These are phyloP conservation scores for Euphorbia pulcherrima DNA, from an alignment of 345 rosid species.

Conservation along the genomic window DNA sequence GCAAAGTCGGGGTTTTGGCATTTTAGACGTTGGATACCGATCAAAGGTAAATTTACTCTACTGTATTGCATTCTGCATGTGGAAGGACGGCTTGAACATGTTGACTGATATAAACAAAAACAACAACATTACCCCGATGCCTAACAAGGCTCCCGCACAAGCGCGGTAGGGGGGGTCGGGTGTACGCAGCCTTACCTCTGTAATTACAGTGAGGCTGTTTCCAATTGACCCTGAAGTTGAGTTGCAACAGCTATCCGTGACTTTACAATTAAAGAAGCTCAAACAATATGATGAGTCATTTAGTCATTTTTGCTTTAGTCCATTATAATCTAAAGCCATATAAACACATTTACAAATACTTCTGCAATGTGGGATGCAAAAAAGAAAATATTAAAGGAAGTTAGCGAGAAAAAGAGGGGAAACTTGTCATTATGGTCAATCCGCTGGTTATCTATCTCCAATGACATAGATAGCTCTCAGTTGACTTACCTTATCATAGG, in stretches of 20 bases:
- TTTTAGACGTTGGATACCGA: conserved; percentile 91
- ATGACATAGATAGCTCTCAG: background rate
- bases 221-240: too few species aligned
- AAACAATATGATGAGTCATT: too few species aligned
- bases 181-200: too few species aligned
- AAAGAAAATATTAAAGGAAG: background rate
- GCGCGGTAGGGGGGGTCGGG: too few species aligned
- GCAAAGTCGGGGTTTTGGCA: conserved; percentile 95
- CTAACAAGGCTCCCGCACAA: too few species aligned
- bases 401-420: background rate
- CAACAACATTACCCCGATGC: too few species aligned
- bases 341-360: background rate
- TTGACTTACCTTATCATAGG: background rate
- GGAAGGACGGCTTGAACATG: background rate
- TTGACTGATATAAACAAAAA: background rate
- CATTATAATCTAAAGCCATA: too few species aligned
- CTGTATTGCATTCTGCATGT: background rate
- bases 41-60: conserved; percentile 48
- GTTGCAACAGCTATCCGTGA: too few species aligned
- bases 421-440: background rate
- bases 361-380: background rate
- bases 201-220: too few species aligned
- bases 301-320: too few species aligned
- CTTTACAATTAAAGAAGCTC: too few species aligned
- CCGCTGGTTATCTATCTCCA: background rate